Percentiles rank a stretch among this genome's conserved stretches.
Conservation (phyloP, 23 red algal genomes). For the Gracilariopsis chorda region DNA sequence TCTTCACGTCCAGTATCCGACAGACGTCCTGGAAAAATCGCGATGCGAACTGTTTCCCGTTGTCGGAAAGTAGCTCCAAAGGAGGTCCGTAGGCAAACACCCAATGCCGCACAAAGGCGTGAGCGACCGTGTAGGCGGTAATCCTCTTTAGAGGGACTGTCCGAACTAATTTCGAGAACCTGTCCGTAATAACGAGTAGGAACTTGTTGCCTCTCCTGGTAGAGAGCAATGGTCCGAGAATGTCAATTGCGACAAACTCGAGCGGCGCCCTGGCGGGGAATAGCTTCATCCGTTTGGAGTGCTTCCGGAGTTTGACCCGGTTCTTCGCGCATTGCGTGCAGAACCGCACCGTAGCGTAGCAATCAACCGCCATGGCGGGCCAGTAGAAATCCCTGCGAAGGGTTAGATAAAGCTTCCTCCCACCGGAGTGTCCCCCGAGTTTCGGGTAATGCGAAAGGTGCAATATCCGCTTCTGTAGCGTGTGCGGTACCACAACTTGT, state of each 20-base stretch:
- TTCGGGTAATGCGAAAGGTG: background rate
- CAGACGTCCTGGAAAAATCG: too few species aligned
- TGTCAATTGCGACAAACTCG: background rate
- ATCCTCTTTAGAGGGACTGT: background rate
- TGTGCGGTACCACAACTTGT: background rate
- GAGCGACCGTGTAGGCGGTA: background rate
- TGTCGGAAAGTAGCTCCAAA: too few species aligned
- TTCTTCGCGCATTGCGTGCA: background rate
- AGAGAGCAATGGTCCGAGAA: background rate
- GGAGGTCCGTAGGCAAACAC: too few species aligned
- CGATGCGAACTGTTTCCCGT: too few species aligned
- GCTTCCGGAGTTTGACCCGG: background rate
- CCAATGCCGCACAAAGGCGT: background rate
- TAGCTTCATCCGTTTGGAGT: background rate
- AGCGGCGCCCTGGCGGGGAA: background rate
- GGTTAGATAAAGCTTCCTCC: background rate
- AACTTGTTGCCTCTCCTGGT: background rate
- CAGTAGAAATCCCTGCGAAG: conserved; percentile 8
- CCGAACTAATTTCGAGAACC: background rate
- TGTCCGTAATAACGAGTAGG: background rate
- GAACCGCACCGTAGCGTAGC: background rate
- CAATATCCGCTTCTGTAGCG: background rate
- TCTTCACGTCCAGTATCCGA: too few species aligned
- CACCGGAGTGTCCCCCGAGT: background rate
- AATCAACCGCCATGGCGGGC: conserved; percentile 9